Conservation (phyloP, 139 green algal genomes). For the Chlorella sorokiniana region DNA sequence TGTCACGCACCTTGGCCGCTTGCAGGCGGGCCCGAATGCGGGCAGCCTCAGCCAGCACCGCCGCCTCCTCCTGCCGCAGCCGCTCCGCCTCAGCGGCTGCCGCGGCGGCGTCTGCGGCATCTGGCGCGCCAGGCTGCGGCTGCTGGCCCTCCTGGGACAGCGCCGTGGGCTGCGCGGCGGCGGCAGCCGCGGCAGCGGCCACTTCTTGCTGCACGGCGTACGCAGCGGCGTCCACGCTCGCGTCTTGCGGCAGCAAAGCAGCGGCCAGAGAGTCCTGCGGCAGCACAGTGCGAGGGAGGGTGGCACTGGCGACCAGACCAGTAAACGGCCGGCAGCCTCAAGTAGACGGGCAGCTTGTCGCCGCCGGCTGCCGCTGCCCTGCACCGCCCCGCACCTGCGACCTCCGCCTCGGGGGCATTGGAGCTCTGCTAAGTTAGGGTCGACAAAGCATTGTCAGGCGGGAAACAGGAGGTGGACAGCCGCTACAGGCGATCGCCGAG, state of each 20-base stretch:
- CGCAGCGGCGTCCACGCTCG: no score
- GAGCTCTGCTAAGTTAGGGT: background rate
- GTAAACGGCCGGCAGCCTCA: no score
- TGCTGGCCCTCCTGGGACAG: background rate
- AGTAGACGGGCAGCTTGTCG: no score
- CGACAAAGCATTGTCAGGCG: background rate
- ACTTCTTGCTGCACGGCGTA: no score
- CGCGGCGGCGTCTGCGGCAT: background rate
- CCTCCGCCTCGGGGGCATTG: background rate
- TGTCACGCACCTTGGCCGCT: constrained; percentile 7
- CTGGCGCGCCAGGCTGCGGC: background rate
- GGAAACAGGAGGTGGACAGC: background rate
- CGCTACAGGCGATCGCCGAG: no score
- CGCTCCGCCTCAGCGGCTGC: background rate
- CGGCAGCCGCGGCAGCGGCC: no score
- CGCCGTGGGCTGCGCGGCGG: no score
- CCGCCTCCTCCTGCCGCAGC: constrained; percentile 18
- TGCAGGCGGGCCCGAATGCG: background rate
- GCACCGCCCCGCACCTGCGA: background rate
- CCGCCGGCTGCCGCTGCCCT: constrained; percentile 1
- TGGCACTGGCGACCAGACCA: no score
- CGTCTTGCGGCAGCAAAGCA: no score
- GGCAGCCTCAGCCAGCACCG: background rate
- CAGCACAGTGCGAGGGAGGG: no score
- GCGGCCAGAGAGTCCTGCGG: no score